Conservation (phyloP, 2,329 filamentous ascomycete genomes). For the Verticillium tricorpus region DNA sequence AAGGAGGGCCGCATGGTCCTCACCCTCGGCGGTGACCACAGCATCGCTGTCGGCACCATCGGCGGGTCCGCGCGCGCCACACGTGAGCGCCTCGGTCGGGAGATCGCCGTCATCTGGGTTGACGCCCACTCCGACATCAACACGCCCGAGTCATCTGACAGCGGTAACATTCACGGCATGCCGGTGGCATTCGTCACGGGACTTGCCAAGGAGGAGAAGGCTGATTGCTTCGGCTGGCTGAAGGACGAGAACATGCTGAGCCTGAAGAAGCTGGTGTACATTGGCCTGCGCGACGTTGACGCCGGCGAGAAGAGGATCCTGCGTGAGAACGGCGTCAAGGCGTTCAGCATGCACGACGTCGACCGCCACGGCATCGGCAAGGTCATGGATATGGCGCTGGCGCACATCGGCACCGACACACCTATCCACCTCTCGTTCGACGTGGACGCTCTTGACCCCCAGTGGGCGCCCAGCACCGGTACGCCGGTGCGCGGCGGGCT, state of each 20-base stretch:
- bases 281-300: slow-evolving; percentile 90
- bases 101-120: slow-evolving; percentile 97
- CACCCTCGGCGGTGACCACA: slow-evolving; percentile 93
- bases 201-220: slow-evolving; percentile 68
- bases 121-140: slow-evolving; percentile 99
- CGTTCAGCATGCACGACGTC: slow-evolving; percentile 98
- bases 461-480: slow-evolving; percentile 94
- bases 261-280: slow-evolving; percentile 89
- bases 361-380: slow-evolving; percentile 89
- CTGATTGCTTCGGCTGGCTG: slow-evolving; percentile 73
- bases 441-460: slow-evolving; percentile 91
- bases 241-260: slow-evolving; percentile 65
- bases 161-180: slow-evolving; percentile 97
- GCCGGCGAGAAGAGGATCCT: slow-evolving; percentile 90
- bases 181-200: slow-evolving; percentile 89
- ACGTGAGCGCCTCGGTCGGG: slow-evolving; percentile 72
- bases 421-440: slow-evolving; percentile 98
- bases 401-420: slow-evolving; percentile 88
- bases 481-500: slow-evolving; percentile 91
- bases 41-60: slow-evolving; percentile 91
- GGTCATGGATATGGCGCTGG: slow-evolving; percentile 97
- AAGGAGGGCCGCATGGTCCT: slow-evolving; percentile 79
- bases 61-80: slow-evolving; percentile 82
- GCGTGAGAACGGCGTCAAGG: slow-evolving; percentile 83
- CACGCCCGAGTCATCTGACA: slow-evolving; percentile 82